Base-by-base conservation (phyloP, 2,329 filamentous ascomycete species). In the Monosporascus sp. region DNA sequence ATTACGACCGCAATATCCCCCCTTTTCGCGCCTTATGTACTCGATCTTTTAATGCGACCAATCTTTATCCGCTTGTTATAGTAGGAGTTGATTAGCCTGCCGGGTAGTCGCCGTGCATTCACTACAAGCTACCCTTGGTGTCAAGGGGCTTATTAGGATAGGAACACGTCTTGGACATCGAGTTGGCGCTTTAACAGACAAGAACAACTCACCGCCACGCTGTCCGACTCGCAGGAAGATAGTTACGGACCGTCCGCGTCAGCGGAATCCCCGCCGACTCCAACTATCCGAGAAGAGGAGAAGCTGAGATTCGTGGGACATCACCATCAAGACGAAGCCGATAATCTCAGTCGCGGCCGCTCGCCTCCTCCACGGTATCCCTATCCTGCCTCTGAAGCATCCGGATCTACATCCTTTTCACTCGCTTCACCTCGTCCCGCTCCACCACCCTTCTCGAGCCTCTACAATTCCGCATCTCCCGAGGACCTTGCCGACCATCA, bases 341-440 rank as follows among this genome's bases (percentile, higher is more conserved):
- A 68, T 58, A 62, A 62, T 58, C 61, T 65, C 59, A 68, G 55
- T 55, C 66, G 70, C 57, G 70, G 72, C 57, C 75, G 72, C 57
- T 79, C 78, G 54, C 81, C 81, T 50, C 83, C 82, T 59, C 82
- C 83, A 50, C 78, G 78, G 65, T 86, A 86, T 69, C 78, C 78
- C 65, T 85, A 86, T 71, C 80, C 80, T 55, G 70, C 71, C 56
- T 79, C 78, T 52, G 80, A 83, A 68, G 72, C 78, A 37, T 80
- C 78, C 51, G 73, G 74, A 54, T 78, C 76, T 56, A 68, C 69
- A 38, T 70, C 73, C 52, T 63, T 67, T 54, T 63, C 64, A 20
- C 52, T 61, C 47, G 44, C 55, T 35, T 47, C 65, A 47, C 71
- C 70, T 59, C 70, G 69, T 52, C 69, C 70, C 49, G 74, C 73